Conservation (phyloP, 352 stramenopile genomes). For the Pythium rhizo-oryzae region DNA sequence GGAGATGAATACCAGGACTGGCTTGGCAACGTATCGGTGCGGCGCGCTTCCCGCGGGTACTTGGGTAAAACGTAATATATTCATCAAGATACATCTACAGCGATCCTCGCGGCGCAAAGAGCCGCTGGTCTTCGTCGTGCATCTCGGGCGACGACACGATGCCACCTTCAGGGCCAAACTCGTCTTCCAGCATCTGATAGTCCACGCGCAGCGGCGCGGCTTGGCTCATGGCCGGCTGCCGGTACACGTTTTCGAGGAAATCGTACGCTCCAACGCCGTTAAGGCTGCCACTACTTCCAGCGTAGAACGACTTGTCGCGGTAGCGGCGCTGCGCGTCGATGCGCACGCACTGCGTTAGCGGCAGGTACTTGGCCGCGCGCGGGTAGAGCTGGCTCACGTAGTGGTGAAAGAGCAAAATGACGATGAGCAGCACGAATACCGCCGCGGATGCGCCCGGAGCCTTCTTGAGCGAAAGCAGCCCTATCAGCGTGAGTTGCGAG, state of each 20-base stretch:
- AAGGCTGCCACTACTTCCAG: too few relatives aligned
- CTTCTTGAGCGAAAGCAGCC: slow-evolving; percentile 82
- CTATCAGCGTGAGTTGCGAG: slow-evolving; percentile 74
- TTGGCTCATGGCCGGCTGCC: slow-evolving; percentile 70
- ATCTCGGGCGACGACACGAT: slow-evolving; percentile 46
- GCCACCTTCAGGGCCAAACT: slow-evolving; percentile 29
- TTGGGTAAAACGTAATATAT: slow-evolving; percentile 27
- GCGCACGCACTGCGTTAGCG: slow-evolving; percentile 57
- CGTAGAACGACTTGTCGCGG: slow-evolving; percentile 33
- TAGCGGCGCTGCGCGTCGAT: slow-evolving; percentile 48
- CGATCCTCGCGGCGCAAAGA: slow-evolving; percentile 35
- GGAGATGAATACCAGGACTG: slow-evolving; percentile 42
- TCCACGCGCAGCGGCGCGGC: slow-evolving; percentile 49
- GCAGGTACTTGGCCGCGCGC: slow-evolving; percentile 59
- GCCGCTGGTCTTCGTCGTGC: slow-evolving; percentile 46
- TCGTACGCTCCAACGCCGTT: slow-evolving; percentile 33
- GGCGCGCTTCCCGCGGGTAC: slow-evolving; percentile 25
- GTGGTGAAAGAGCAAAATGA: slow-evolving; percentile 68
- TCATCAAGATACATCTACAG: slow-evolving; percentile 8
- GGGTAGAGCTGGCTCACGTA: slow-evolving; percentile 61
- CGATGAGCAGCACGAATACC: slow-evolving; percentile 33
- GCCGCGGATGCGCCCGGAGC: slow-evolving; percentile 28
- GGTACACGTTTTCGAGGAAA: slow-evolving; percentile 76
- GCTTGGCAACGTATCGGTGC: slow-evolving; percentile 31
- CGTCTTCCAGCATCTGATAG: slow-evolving; percentile 59